Conservation (phyloP, 805 yeast genomes). For the Schwanniomyces sp. region DNA sequence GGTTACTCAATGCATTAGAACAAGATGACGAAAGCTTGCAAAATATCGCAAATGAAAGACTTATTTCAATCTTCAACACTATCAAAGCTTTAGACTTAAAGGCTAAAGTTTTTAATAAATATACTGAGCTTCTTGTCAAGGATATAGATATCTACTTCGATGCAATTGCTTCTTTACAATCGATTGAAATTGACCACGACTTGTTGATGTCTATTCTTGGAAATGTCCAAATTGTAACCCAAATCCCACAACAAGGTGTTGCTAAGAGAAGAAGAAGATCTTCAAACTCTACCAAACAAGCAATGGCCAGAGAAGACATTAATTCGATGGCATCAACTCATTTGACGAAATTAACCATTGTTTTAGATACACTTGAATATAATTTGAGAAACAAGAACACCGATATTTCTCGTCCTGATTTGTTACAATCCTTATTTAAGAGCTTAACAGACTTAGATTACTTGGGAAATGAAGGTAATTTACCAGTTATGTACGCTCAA, state of each 20-base stretch:
- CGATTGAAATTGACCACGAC: constrained; percentile 53
- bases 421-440: constrained; percentile 55
- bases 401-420: constrained; percentile 39
- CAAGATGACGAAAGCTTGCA: constrained; percentile 39
- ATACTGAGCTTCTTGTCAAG: constrained; percentile 55
- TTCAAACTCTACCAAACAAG: constrained; percentile 72
- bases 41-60: constrained; percentile 47
- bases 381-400: constrained; percentile 35
- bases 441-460: constrained; percentile 75
- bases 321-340: constrained; percentile 76
- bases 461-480: constrained; percentile 84
- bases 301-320: constrained; percentile 69
- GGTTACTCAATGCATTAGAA: constrained; percentile 54
- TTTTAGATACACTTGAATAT: constrained; percentile 75
- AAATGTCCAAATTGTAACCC: constrained; percentile 55
- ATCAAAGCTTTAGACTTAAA: constrained; percentile 57
- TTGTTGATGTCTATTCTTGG: constrained; percentile 60
- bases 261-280: constrained; percentile 83
- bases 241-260: constrained; percentile 46
- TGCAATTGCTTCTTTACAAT: constrained; percentile 49
- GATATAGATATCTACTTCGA: constrained; percentile 35
- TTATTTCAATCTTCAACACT: constrained; percentile 54
- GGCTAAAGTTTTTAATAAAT: constrained; percentile 47
- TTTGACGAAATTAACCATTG: constrained; percentile 70
- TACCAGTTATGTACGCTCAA: constrained; percentile 89